A percentile compares a stretch with the other conserved stretches of the same genome.
These are phyloP conservation scores for Ophiostoma australiae DNA, from an alignment of 2,329 filamentous ascomycete species.

Conservation along the genomic window DNA sequence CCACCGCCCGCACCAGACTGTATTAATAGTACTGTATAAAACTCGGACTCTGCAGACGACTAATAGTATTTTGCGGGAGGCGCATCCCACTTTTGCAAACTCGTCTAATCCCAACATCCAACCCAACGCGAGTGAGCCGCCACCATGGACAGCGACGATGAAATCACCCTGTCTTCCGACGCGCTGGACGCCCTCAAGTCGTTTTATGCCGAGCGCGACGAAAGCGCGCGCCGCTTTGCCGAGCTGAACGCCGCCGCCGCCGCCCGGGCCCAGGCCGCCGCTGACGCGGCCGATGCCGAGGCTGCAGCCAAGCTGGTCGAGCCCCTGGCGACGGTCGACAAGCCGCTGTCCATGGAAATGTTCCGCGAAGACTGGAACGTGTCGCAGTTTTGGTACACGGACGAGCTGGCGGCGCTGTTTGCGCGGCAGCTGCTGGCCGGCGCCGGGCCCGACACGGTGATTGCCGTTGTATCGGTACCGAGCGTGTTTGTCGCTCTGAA, in stretches of 20 bases:
- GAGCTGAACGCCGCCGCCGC: constrained; percentile 60
- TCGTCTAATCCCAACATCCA: background rate
- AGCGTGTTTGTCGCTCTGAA: constrained; percentile 73
- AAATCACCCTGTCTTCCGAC: constrained; percentile 60
- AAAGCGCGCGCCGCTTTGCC: constrained; percentile 61
- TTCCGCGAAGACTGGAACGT: constrained; percentile 81
- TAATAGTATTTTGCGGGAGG: background rate
- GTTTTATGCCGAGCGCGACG: constrained; percentile 70
- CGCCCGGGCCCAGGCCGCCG: constrained; percentile 36
- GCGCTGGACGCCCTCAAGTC: constrained; percentile 65
- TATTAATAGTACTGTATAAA: constrained; percentile 10
- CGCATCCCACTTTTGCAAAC: background rate
- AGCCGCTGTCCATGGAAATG: constrained; percentile 55
- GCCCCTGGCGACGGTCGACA: constrained; percentile 7
- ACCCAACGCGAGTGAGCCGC: background rate
- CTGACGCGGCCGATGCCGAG: constrained; percentile 30
- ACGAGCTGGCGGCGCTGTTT: constrained; percentile 61
- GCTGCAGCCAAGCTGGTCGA: constrained; percentile 36
- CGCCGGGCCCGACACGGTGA: constrained; percentile 48
- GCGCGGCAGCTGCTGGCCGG: constrained; percentile 62
- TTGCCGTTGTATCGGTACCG: constrained; percentile 68
- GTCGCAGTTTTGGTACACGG: constrained; percentile 77
- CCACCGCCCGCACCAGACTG: background rate
- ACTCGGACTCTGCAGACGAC: background rate
- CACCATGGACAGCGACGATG: constrained; percentile 40